Base-by-base conservation (phyloP, 305 asterid genomes). In the Coffea humblotiana region DNA sequence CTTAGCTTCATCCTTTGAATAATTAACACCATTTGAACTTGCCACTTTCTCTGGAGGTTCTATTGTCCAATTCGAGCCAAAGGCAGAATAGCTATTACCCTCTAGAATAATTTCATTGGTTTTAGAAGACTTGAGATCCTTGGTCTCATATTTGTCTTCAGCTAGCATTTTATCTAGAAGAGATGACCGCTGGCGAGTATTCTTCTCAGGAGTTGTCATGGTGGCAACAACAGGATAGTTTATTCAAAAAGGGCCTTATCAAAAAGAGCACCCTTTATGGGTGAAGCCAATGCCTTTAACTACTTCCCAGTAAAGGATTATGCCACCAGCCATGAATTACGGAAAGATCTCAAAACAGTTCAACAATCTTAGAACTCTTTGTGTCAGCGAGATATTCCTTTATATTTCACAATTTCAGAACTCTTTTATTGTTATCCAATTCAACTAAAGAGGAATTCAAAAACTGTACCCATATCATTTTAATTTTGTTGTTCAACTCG, bases 241-340 rank as follows among this genome's bases (percentile, higher is more conserved):
- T 91, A 81, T 90, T 90, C 89, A 49, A 83, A 88, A 72, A 88
- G 85, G 79, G 86, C 90, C 81, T 85, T 91, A 81, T 90, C 89
- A 49, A 83, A 88, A 72, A 88, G 85, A 78, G 88, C 82, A 60
- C 88, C 85, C 43, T 90, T 93, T 72, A 71, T 80, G 7, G 96
- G 92, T 72, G 91, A 87, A 83, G 97, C 90, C 92, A 94, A 71
- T 72, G 96, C 97, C 86, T 93, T 92, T 86, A 94, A 85, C 80
- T 93, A 97, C 89, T 90, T 94, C 81, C 95, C 97, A 32, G 48
- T 37, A 37, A 68, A 68, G 72, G 49, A 6, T 68, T n/a, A 35
- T 49, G 47, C 47, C 14, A 16, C 72, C 72, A 35, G 3, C 5
- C 29, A 2, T 27, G 11, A 72, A 18, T 25, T 13, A 23, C 25